Conservation (phyloP, 2,329 filamentous ascomycete genomes). For the Fonsecaea monophora region DNA sequence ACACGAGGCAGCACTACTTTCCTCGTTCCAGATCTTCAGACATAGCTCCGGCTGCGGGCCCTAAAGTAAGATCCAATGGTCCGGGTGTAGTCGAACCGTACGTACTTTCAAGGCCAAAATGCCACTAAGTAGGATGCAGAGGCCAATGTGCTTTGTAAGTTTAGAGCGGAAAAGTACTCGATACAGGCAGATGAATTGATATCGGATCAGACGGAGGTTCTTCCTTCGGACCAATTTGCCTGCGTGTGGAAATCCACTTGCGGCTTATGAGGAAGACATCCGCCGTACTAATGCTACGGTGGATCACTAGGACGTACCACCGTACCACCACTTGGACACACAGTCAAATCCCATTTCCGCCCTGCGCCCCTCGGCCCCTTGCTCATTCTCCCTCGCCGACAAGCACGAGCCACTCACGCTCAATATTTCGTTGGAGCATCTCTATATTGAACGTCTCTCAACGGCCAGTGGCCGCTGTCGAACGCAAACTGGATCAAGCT, state of each 20-base stretch:
- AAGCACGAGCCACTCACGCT: background rate
- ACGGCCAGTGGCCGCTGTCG: slow-evolving; percentile 23
- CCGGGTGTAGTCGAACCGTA: background rate
- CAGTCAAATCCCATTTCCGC: background rate
- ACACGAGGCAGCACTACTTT: background rate
- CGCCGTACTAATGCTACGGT: background rate
- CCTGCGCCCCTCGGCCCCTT: background rate
- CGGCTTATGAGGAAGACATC: background rate
- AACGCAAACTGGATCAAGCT: slow-evolving; percentile 33
- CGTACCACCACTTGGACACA: no score
- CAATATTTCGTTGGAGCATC: slow-evolving; percentile 16
- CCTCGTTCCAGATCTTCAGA: background rate
- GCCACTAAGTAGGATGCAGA: background rate
- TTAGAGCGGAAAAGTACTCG: background rate
- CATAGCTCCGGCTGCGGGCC: background rate
- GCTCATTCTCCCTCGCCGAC: background rate
- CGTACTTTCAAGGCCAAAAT: background rate
- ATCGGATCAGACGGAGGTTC: slow-evolving; percentile 3
- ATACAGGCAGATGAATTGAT: background rate
- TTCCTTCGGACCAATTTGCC: background rate
- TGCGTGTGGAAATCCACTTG: background rate
- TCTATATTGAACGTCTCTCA: slow-evolving; percentile 26
- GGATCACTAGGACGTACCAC: background rate
- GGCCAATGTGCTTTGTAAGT: background rate
- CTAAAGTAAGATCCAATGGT: background rate